These are phyloP conservation scores for Podospora anserina DNA, from an alignment of 495 filamentous ascomycete genomes.

Conservation along the genomic window DNA sequence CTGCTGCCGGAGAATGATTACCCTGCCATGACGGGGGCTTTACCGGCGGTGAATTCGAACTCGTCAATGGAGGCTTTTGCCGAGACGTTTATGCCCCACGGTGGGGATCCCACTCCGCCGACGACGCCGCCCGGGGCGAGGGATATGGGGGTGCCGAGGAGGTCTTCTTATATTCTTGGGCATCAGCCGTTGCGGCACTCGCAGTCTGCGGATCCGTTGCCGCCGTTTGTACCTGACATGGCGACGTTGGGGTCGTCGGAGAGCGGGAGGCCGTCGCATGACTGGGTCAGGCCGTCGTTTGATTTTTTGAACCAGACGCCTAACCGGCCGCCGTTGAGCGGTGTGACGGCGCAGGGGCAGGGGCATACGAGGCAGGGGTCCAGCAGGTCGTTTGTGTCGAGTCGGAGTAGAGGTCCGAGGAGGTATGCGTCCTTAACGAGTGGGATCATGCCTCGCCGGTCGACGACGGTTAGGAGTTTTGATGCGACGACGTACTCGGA, in stretches of 20 bases:
- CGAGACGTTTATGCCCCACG: slow-evolving; percentile 45
- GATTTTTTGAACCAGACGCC: slow-evolving; percentile 29
- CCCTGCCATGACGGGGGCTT: slow-evolving; percentile 46
- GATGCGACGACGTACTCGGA: slow-evolving; percentile 57
- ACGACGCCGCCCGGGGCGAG: slow-evolving; percentile 48
- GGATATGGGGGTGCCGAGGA: slow-evolving; percentile 42
- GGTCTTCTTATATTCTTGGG: slow-evolving; percentile 51
- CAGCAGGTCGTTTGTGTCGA: slow-evolving; percentile 38
- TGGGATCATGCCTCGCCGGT: slow-evolving; percentile 53
- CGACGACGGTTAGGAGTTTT: slow-evolving; percentile 55
- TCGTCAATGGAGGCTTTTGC: slow-evolving; percentile 48
- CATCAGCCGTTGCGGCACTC: slow-evolving; percentile 37
- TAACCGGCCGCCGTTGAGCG: slow-evolving; percentile 34
- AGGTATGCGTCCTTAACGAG: slow-evolving; percentile 70
- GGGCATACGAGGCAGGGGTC: slow-evolving; percentile 41
- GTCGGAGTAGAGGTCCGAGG: slow-evolving; percentile 37
- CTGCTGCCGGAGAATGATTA: slow-evolving; percentile 33
- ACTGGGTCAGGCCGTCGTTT: slow-evolving; percentile 34
- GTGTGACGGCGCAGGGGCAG: slow-evolving; percentile 16
- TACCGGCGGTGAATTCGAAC: slow-evolving; percentile 38
- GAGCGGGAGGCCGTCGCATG: slow-evolving; percentile 28
- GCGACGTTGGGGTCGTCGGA: slow-evolving; percentile 28
- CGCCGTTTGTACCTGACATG: slow-evolving; percentile 41
- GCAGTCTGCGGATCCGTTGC: slow-evolving; percentile 33
- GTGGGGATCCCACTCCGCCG: slow-evolving; percentile 50